A percentile compares a stretch with the other conserved stretches of the same genome.
Evolutionary conservation across 2,329 filamentous ascomycete genomes (phyloP).

Genomic region (Ceratocystis huliohia): DNA sequence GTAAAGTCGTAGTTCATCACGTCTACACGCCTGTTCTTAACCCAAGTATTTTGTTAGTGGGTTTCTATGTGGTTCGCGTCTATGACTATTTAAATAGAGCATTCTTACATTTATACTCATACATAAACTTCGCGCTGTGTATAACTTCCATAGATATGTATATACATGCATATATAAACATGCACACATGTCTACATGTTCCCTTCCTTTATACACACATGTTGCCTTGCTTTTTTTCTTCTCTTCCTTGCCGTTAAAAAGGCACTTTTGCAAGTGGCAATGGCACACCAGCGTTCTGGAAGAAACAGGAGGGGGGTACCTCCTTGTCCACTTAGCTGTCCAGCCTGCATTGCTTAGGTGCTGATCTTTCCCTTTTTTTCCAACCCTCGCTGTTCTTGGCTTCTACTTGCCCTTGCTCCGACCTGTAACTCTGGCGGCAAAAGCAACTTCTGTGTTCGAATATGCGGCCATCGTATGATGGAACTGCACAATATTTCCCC

Average conservation of each 20-base stretch:
- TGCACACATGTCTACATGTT: no score
- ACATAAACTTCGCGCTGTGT: no score
- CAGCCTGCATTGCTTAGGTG: no score
- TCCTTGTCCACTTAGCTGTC: not conserved
- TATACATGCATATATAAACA: no score
- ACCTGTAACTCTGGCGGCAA: conserved; percentile 1
- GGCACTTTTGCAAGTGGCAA: conserved; percentile 1
- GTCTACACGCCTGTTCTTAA: no score
- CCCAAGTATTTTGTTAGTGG: no score
- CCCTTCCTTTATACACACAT: no score
- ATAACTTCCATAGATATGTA: no score
- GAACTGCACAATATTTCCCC: conserved; percentile 4
- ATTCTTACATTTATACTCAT: no score
- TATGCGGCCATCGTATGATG: conserved; percentile 7
- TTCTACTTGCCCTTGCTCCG: not conserved
- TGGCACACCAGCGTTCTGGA: not conserved
- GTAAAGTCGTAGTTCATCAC: no score
- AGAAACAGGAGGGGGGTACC: not conserved
- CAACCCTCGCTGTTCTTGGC: not conserved
- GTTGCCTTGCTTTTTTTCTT: not conserved
- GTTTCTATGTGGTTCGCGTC: no score
- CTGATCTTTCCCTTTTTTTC: not conserved
- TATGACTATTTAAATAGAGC: no score
- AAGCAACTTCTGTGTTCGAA: conserved; percentile 4
- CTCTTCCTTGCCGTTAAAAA: not conserved